Conservation (phyloP, 2,329 filamentous ascomycete species). For the Botryotinia convoluta region DNA sequence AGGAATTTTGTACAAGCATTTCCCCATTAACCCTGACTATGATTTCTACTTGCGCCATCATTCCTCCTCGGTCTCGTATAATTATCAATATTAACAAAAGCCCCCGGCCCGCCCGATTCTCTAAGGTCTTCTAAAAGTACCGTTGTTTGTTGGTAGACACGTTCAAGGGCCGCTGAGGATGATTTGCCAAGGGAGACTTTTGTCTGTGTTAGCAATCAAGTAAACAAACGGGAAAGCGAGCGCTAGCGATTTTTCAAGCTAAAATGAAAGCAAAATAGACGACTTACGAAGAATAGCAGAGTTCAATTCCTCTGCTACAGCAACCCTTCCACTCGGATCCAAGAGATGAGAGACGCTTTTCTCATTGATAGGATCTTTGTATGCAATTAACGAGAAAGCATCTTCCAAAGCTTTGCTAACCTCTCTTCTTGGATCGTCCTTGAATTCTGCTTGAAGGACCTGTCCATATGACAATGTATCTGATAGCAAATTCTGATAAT, state of each 20-base stretch:
- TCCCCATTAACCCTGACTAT: neutral
- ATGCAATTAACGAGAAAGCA: conserved; percentile 86
- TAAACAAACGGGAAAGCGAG: neutral
- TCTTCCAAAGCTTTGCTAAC: conserved; percentile 73
- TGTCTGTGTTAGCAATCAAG: conserved; percentile 24
- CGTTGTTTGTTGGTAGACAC: conserved; percentile 80
- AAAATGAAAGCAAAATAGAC: neutral
- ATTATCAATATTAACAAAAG: conserved; percentile 71
- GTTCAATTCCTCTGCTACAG: conserved; percentile 90
- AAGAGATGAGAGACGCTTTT: conserved; percentile 73
- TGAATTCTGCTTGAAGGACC: conserved; percentile 74
- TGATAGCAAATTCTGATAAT: conserved; percentile 51
- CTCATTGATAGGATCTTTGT: conserved; percentile 74
- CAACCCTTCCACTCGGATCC: conserved; percentile 68
- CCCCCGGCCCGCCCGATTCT: conserved; percentile 74
- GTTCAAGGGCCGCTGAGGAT: conserved; percentile 80
- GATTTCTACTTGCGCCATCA: neutral
- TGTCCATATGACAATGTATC: conserved; percentile 79
- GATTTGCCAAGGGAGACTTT: conserved; percentile 87
- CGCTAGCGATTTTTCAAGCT: neutral
- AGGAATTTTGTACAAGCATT: neutral
- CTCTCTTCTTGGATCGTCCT: conserved; percentile 65
- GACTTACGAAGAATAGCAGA: conserved; percentile 72
- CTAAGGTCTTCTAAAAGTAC: conserved; percentile 81
- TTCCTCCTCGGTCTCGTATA: conserved; percentile 1